phyloP scores from a whole-genome alignment of 768 basidiomycete genomes.

The Suillus discolor region DNA sequence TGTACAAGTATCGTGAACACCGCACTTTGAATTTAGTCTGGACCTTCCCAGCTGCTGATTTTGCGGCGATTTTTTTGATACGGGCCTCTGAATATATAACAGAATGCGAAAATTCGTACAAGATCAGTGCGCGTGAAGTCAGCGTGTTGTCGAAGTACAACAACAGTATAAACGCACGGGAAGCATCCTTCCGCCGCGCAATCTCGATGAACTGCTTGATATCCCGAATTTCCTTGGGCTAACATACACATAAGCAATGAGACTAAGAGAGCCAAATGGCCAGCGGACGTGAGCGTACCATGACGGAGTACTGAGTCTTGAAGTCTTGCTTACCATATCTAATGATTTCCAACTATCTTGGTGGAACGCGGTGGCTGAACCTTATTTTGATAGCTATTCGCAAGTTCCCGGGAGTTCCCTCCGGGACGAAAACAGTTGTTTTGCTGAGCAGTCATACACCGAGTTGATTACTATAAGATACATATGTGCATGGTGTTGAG shows the following conservation, averaged over 20 bases:
- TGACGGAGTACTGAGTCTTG: constrained; percentile 22
- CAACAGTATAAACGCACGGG: constrained; percentile 60
- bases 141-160: neutral
- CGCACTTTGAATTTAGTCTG: constrained; percentile 99
- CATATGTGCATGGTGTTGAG: neutral
- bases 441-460: too few relatives aligned
- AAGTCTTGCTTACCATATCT: constrained; percentile 13
- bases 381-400: constrained; percentile 33
- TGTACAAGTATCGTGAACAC: constrained; percentile 96
- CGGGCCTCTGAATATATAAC: constrained; percentile 70
- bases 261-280: neutral
- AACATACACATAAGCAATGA: constrained; percentile 14
- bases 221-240: constrained; percentile 98
- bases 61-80: constrained; percentile 91
- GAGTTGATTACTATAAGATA: neutral
- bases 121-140: constrained; percentile 9
- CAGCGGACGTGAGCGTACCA: constrained; percentile 23
- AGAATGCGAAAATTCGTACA: neutral
- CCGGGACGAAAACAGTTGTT: neutral
- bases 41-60: constrained; percentile 67
- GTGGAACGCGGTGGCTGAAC: constrained; percentile 32
- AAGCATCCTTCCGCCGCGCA: constrained; percentile 96
- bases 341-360: neutral
- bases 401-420: constrained; percentile 21
- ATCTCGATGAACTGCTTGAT: constrained; percentile 99